Evolutionary conservation across 768 basidiomycete genomes (phyloP).

Genomic region (Phlebiopsis flavidoalba): DNA sequence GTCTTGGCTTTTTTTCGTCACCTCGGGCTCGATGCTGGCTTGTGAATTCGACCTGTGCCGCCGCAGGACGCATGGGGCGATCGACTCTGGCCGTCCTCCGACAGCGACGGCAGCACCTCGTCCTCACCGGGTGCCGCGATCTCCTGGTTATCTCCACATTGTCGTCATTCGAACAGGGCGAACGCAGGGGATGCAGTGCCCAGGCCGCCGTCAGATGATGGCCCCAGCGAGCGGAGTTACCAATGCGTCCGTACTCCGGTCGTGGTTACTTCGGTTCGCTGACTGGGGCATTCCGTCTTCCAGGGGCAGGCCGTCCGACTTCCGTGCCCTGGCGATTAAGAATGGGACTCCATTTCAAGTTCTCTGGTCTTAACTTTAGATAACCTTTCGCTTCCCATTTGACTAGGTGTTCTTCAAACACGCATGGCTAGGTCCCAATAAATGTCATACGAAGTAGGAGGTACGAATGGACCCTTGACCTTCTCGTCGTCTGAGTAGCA

Average conservation of each 20-base stretch:
- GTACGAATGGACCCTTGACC: slow-evolving; percentile 49
- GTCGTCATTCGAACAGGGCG: slow-evolving; percentile 27
- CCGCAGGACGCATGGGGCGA: not conserved
- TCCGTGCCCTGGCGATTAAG: slow-evolving; percentile 49
- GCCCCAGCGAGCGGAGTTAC: slow-evolving; percentile 9
- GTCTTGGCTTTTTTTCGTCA: not conserved
- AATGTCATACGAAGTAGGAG: slow-evolving; percentile 70
- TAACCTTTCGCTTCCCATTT: slow-evolving; percentile 79
- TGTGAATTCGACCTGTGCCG: not conserved
- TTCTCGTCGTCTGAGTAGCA: slow-evolving; percentile 45
- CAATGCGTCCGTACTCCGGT: not conserved
- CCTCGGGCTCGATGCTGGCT: not conserved
- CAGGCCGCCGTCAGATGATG: not conserved
- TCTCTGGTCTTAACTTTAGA: slow-evolving; percentile 69
- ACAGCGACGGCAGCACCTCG: not conserved
- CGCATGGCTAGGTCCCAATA: slow-evolving; percentile 61
- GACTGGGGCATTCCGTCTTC: slow-evolving; percentile 2
- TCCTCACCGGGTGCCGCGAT: not conserved
- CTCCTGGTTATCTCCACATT: slow-evolving; percentile 16
- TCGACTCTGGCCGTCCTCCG: not conserved
- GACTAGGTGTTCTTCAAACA: slow-evolving; percentile 60
- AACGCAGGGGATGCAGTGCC: slow-evolving; percentile 16
- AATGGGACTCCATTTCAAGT: slow-evolving; percentile 96
- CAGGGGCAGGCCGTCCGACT: slow-evolving; percentile 13
- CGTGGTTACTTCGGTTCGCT: not conserved